Base-by-base conservation (phyloP, 495 filamentous ascomycete genomes). In the Tuber aestivum region DNA sequence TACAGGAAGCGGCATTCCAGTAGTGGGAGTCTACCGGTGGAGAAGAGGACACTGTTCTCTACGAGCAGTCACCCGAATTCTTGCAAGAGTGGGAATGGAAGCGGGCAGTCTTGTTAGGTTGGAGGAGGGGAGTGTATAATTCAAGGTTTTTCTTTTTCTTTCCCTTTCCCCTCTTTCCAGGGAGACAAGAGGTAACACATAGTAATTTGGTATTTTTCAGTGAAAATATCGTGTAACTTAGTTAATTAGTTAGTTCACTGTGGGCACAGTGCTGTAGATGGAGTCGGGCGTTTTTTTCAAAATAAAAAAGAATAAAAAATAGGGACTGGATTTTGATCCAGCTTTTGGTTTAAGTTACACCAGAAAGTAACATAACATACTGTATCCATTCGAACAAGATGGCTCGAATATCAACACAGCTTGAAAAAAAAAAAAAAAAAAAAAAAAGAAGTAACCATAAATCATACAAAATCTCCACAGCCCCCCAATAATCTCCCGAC, bases 1-100 rank as follows among this genome's bases (percentile, higher is more conserved):
- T 79, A 72, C 9, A 56, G 76, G 41, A 79, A 56, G 37, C 75
- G 78, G n/a, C 70, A 79, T 16, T 65, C 56, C 27, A 8, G 12
- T 16, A 35, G 3, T 32, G 56, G 56, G 4, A 35, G 56, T 35
- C 56, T 65, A 6, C 56, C 27, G 14, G 56, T 12, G n/a, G 56
- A 65, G 56, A 35, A 65, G 27, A 65, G 35, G 56, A 9, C 4
- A 6, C 20, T 18, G 56, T 65, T 65, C 16, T 65, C 56, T 65
- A 35, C 6, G 56, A 32, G 12, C 14, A 65, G 56, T 35, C 56
- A 35, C 4, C 35, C 56, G 27, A 65, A 65, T 20, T 65, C 56
- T 32, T 65, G 16, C 20, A 65, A 14, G 27, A 35, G 56, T 65
- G 27, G 56, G 56, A 7, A 14, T 1, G 27, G 56, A 8, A 65